These are phyloP conservation scores for Lichtheimia ornata DNA, from an alignment of 371 early-diverging fungal species.

Conservation along the genomic window DNA sequence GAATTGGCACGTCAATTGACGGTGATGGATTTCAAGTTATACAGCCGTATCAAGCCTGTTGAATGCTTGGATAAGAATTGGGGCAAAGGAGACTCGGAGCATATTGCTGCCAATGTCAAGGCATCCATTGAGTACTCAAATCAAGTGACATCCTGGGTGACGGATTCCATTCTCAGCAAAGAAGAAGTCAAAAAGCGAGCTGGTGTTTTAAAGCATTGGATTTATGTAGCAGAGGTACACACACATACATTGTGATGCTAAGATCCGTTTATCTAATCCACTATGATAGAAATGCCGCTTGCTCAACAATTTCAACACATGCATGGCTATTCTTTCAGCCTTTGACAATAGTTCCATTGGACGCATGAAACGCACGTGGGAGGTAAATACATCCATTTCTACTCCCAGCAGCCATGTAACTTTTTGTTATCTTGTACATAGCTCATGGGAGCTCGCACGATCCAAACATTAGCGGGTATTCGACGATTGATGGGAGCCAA, in stretches of 20 bases:
- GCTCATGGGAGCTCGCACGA: conserved; percentile 40
- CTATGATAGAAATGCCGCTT: conserved; percentile 53
- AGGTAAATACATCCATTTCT: conserved; percentile 18
- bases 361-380: conserved; percentile 89
- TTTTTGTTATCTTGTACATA: background rate
- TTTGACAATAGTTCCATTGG: conserved; percentile 87
- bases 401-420: background rate
- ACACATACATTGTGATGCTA: conserved; percentile 5
- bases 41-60: conserved; percentile 67
- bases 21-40: conserved; percentile 71
- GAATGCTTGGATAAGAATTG: conserved; percentile 84
- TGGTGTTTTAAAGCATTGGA: conserved; percentile 76
- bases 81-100: conserved; percentile 62
- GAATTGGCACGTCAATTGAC: conserved; percentile 90
- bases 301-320: conserved; percentile 91
- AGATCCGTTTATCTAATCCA: too few relatives aligned
- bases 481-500: conserved; percentile 77
- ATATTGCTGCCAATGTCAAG: conserved; percentile 65
- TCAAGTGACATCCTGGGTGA: conserved; percentile 90
- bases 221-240: conserved; percentile 77
- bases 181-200: conserved; percentile 80
- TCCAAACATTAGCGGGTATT: conserved; percentile 36
- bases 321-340: conserved; percentile 89
- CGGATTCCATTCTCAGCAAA: conserved; percentile 78
- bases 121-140: conserved; percentile 67